Evolutionary conservation across 495 filamentous ascomycete genomes (phyloP).

Genomic region (Penicillium taxi): DNA sequence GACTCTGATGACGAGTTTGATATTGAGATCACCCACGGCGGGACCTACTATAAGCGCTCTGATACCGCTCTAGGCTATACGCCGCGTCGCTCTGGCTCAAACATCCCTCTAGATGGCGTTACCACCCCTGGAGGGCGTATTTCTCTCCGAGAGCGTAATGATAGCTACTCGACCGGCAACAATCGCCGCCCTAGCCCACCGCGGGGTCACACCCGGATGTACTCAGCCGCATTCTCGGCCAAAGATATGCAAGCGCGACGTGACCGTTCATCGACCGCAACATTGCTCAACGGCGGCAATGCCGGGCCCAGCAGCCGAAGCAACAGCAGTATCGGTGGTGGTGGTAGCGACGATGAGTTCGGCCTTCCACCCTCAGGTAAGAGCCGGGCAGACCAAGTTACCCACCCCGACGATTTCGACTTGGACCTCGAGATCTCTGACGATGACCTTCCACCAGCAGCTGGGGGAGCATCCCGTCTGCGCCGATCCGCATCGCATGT

Average conservation of each 20-base stretch:
- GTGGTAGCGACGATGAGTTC: slow-evolving; percentile 47
- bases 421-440: slow-evolving; percentile 34
- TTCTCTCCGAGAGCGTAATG: slow-evolving; percentile 22
- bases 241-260: slow-evolving; percentile 32
- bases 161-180: slow-evolving; percentile 51
- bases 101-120: slow-evolving; percentile 47
- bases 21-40: slow-evolving; percentile 73
- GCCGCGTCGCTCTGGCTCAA: slow-evolving; percentile 53
- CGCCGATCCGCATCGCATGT: slow-evolving; percentile 50
- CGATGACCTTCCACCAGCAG: slow-evolving; percentile 46
- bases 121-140: slow-evolving; percentile 25
- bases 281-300: slow-evolving; percentile 26
- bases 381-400: slow-evolving; percentile 50
- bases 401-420: slow-evolving; percentile 47
- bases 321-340: slow-evolving; percentile 28
- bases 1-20: slow-evolving; percentile 98
- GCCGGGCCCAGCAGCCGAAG: slow-evolving; percentile 42
- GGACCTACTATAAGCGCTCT: slow-evolving; percentile 69
- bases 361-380: slow-evolving; percentile 42
- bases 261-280: slow-evolving; percentile 35
- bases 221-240: slow-evolving; percentile 53
- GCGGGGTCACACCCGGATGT: slow-evolving; percentile 38
- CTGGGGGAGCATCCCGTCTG: slow-evolving; percentile 34
- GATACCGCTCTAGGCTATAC: slow-evolving; percentile 65
- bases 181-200: slow-evolving; percentile 43